Evolutionary conservation across 1,284 basidiomycete species (phyloP).

Genomic region (Austroboletus rostrupii): DNA sequence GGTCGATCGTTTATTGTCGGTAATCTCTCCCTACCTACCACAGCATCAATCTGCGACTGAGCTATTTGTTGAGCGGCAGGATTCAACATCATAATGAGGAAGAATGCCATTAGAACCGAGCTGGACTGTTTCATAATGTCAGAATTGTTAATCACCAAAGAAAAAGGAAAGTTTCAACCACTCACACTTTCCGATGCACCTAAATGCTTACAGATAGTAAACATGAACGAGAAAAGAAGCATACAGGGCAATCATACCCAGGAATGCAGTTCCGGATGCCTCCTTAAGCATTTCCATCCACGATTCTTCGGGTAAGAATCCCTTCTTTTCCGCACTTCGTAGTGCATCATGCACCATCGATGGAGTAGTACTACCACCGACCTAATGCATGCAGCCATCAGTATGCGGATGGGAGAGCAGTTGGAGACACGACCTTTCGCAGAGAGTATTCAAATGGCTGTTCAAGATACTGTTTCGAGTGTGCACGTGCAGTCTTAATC

Average conservation of each 20-base stretch:
- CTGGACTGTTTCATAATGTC: background rate
- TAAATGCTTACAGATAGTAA: slow-evolving; percentile 15
- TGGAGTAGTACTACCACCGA: background rate
- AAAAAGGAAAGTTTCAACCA: slow-evolving; percentile 13
- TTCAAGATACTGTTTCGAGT: background rate
- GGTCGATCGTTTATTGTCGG: slow-evolving; percentile 30
- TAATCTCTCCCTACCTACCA: slow-evolving; percentile 24
- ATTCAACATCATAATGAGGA: slow-evolving; percentile 31
- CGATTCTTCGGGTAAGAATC: background rate
- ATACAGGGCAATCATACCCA: background rate
- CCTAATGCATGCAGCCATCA: background rate
- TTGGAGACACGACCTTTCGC: too few relatives aligned
- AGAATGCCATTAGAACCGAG: slow-evolving; percentile 20
- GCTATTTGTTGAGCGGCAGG: slow-evolving; percentile 28
- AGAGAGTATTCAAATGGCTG: background rate
- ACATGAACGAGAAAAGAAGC: too few relatives aligned
- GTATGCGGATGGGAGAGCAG: background rate
- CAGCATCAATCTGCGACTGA: slow-evolving; percentile 30
- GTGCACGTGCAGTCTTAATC: background rate
- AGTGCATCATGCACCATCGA: slow-evolving; percentile 8
- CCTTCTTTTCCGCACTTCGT: background rate
- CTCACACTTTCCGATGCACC: slow-evolving; percentile 14
- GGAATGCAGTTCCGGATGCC: slow-evolving; percentile 1
- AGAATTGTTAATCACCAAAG: slow-evolving; percentile 30
- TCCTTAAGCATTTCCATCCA: slow-evolving; percentile 1